Percentiles rank a stretch among this genome's conserved stretches.
Evolutionary conservation across 2,329 filamentous ascomycete species (phyloP).

Genomic region (Aspergillus fumigatus): DNA sequence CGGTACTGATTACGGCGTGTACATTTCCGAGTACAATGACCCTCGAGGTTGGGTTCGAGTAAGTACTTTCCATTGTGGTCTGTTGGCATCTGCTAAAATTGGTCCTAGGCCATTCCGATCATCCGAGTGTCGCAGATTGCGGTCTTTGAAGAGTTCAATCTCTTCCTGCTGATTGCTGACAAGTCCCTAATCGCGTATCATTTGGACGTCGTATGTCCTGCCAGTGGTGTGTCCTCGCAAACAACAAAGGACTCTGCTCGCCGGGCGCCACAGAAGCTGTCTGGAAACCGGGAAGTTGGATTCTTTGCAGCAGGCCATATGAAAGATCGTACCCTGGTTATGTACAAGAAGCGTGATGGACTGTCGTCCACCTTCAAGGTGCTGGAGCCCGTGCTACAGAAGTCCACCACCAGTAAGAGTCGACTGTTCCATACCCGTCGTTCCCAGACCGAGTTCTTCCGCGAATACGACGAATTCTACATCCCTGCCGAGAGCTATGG

Average conservation of each 20-base stretch:
- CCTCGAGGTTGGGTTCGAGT: constrained; percentile 88
- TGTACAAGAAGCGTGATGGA: constrained; percentile 95
- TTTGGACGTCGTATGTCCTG: constrained; percentile 71
- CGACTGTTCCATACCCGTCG: constrained; percentile 59
- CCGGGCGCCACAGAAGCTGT: constrained; percentile 85
- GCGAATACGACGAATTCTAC: constrained; percentile 98
- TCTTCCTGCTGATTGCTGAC: constrained; percentile 88
- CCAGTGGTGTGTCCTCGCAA: constrained; percentile 45
- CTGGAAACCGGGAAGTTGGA: constrained; percentile 81
- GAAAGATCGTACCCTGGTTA: constrained; percentile 91
- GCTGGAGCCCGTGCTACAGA: constrained; percentile 91
- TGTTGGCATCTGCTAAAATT: constrained; percentile 5
- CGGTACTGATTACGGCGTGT: constrained; percentile 92
- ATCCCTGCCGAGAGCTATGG: constrained; percentile 92
- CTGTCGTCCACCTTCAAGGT: constrained; percentile 93
- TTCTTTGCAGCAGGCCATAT: constrained; percentile 96
- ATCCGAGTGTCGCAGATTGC: constrained; percentile 83
- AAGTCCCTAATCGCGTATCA: constrained; percentile 90
- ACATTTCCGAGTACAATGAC: constrained; percentile 80
- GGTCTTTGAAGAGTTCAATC: constrained; percentile 90
- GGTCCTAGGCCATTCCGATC: constrained; percentile 65
- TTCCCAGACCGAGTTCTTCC: constrained; percentile 88
- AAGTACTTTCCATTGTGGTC: constrained; percentile 34
- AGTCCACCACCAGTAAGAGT: constrained; percentile 77
- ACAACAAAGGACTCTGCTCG: constrained; percentile 67